Evolutionary conservation across 2,329 filamentous ascomycete genomes (phyloP).

Genomic region (Dactylonectria macrodidyma): DNA sequence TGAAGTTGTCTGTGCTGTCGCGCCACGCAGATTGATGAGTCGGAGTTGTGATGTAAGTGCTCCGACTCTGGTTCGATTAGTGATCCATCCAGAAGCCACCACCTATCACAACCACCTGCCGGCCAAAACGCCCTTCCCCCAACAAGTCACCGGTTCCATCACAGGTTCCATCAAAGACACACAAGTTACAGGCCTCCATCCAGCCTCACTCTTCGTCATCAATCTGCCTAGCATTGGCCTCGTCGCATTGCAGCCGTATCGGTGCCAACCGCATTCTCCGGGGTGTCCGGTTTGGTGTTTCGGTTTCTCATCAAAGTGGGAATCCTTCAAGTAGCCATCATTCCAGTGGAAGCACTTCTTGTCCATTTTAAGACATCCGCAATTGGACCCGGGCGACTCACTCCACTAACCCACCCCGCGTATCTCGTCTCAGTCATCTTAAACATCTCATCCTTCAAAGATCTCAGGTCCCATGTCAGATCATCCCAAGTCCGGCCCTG

Average conservation of each 20-base stretch:
- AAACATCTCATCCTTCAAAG: neutral
- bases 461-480: constrained; percentile 9
- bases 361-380: neutral
- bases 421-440: neutral
- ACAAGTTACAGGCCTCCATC: neutral
- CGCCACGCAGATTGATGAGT: constrained; percentile 34
- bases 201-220: neutral
- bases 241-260: neutral
- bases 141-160: constrained; percentile 2
- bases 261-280: neutral
- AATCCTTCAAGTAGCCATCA: neutral
- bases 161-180: neutral
- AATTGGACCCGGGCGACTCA: neutral
- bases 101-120: neutral
- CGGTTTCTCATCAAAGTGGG: neutral
- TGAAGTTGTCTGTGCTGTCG: neutral
- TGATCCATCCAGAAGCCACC: constrained; percentile 16
- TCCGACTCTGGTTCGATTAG: constrained; percentile 32
- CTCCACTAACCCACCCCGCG: constrained; percentile 2
- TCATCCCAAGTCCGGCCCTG: neutral
- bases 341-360: neutral
- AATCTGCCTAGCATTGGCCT: neutral
- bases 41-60: constrained; percentile 35
- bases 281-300: neutral
- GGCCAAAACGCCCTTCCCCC: constrained; percentile 4